phyloP scores from a whole-genome alignment of 805 yeast species.

The Ogataea kodamae region DNA sequence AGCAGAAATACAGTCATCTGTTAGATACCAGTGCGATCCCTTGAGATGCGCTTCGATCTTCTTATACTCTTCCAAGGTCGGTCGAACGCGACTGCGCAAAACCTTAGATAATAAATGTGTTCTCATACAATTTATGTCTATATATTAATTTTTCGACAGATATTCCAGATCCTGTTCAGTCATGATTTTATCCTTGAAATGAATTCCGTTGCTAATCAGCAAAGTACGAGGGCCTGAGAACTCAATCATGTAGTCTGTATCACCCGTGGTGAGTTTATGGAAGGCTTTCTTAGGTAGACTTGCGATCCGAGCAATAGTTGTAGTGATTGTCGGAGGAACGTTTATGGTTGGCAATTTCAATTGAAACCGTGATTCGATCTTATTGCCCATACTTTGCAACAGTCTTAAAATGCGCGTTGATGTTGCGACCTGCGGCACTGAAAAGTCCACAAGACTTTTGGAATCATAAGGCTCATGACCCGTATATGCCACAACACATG shows the following conservation, averaged over 20 bases:
- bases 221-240: constrained; percentile 33
- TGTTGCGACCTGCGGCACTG: constrained; percentile 22
- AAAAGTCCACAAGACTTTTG: constrained; percentile 24
- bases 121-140: constrained; percentile 2
- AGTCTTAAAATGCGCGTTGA: constrained; percentile 4
- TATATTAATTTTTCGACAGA: constrained; percentile 11
- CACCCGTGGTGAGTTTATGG: constrained; percentile 18
- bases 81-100: constrained; percentile 5
- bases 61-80: constrained; percentile 8
- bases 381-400: neutral
- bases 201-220: constrained; percentile 28
- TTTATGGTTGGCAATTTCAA: constrained; percentile 1
- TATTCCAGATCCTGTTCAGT: constrained; percentile 24
- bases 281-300: constrained; percentile 5
- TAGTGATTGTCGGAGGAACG: constrained; percentile 3
- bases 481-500: constrained; percentile 37
- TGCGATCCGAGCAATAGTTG: neutral
- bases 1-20: constrained; percentile 29
- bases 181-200: constrained; percentile 23
- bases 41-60: constrained; percentile 16
- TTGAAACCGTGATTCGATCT: neutral
- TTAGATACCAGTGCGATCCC: constrained; percentile 22
- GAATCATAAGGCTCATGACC: constrained; percentile 10
- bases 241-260: constrained; percentile 25
- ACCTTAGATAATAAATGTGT: constrained; percentile 3